Conservation (phyloP, 371 early-diverging fungal species). For the Nosema muscidifuracis region DNA sequence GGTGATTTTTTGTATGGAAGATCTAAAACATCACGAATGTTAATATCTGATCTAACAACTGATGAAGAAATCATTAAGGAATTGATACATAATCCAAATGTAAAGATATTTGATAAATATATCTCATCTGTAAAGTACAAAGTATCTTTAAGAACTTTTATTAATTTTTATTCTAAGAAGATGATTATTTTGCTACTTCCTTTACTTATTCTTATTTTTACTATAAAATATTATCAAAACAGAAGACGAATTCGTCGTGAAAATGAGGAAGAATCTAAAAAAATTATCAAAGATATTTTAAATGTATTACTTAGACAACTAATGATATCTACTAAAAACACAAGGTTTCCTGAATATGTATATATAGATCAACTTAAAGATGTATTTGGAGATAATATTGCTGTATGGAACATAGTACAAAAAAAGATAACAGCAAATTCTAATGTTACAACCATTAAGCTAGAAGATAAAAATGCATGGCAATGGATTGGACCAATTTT, state of each 20-base stretch:
- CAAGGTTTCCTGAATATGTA: conserved; percentile 26
- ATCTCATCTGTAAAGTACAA: conserved; percentile 24
- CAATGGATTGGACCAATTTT: conserved; percentile 49
- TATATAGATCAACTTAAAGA: conserved; percentile 44
- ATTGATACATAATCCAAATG: background rate
- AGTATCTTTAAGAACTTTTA: conserved; percentile 13
- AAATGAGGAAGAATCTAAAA: conserved; percentile 1
- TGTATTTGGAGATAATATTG: conserved; percentile 33
- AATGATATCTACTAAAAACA: conserved; percentile 37
- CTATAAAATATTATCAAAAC: conserved; percentile 11
- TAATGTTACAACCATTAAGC: conserved; percentile 24
- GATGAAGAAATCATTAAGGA: conserved; percentile 15
- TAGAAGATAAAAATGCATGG: conserved; percentile 32
- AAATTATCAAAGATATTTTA: conserved; percentile 29
- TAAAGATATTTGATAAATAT: conserved; percentile 7
- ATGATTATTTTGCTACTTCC: conserved; percentile 6
- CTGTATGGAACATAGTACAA: conserved; percentile 37
- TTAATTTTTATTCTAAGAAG: conserved; percentile 27
- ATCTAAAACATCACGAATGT: background rate
- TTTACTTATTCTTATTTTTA: conserved; percentile 1
- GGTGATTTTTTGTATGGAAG: conserved; percentile 44
- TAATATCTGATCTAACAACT: conserved; percentile 3
- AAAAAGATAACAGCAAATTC: conserved; percentile 36
- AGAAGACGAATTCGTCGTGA: background rate
- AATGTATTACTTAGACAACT: conserved; percentile 44